Evolutionary conservation across 2,329 filamentous ascomycete genomes (phyloP), one percentile per base, ranked within the genome.

Genomic region (Tolypocladium nubicola): DNA sequence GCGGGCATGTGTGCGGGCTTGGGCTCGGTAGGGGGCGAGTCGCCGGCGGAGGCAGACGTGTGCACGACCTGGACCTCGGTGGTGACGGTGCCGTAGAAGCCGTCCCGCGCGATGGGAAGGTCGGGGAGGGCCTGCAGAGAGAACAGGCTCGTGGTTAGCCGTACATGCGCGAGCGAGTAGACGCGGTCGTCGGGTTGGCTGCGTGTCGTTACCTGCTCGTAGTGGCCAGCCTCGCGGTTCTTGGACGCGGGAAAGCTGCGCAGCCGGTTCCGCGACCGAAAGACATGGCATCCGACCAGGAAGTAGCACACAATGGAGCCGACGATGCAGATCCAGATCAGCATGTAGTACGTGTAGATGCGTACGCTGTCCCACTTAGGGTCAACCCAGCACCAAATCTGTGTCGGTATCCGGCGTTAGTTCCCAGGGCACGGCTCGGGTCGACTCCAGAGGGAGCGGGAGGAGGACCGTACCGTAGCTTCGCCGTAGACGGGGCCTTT

Each of bases 341-440:
- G 78, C 60, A 84, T 73, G 65, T 85, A 85, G 67, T 84, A 85
- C 8, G 80, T 79, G 63, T 79, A 84, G 49, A 85, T 84, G 38
- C 82, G 80, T 16, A 84, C 72, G 45, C 75, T 72, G 61, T 79
- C 79, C 78, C 79, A 83, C 39, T 74, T 70, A 39, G 71, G 70
- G 58, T 76, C 76, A 50, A 85, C 82, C 82, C 82, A 85, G 67
- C 81, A 85, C 82, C 82, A 85, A 26, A 85, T 76, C 81, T 84
- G 53, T 16, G 7, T 14, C 11, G 19, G 1, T 40, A 33, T 45
- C 26, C 35, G 53, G 8, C 26, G 53, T 52, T 23, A 55, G 38
- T 14, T n/a, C n/a, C n/a, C 9, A 21, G 26, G 2, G 21, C 6
- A 13, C 30, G 13, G 50, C 57, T 23, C 45, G 45, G 3, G 30